Evolutionary conservation across 1,284 basidiomycete species (phyloP).

Genomic region (Apiotrichum mycotoxinovorans): DNA sequence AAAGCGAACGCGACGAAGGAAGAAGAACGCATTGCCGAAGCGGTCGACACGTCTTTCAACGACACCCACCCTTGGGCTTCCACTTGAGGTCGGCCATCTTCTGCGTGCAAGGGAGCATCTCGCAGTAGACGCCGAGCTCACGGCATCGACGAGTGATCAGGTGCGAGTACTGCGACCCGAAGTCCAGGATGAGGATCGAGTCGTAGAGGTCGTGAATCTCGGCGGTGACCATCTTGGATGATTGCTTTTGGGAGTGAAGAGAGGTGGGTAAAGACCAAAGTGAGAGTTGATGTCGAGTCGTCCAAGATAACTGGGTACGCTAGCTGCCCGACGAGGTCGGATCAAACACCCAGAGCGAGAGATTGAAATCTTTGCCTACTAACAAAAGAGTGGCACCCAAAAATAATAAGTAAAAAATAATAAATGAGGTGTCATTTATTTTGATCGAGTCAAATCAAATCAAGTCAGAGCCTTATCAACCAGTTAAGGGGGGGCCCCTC

Average conservation of each 20-base stretch:
- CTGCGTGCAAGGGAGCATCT: slow-evolving; percentile 95
- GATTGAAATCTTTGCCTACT: neutral
- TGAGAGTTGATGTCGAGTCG: neutral
- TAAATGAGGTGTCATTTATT: too few relatives aligned
- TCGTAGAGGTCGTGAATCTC: slow-evolving; percentile 92
- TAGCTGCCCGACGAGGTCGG: neutral
- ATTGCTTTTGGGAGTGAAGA: slow-evolving; percentile 4
- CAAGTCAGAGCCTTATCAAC: too few relatives aligned
- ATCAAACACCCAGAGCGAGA: neutral
- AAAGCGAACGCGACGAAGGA: neutral
- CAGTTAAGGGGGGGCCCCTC: too few relatives aligned
- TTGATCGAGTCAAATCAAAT: too few relatives aligned
- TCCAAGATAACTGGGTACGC: neutral
- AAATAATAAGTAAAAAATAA: too few relatives aligned
- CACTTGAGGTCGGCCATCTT: slow-evolving; percentile 85
- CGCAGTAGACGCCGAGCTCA: slow-evolving; percentile 94
- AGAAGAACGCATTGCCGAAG: too few relatives aligned
- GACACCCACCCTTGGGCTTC: slow-evolving; percentile 79
- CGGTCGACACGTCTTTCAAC: neutral
- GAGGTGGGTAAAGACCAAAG: neutral
- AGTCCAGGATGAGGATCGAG: slow-evolving; percentile 94
- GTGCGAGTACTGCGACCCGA: slow-evolving; percentile 98
- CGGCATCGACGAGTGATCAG: slow-evolving; percentile 97
- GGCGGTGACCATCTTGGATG: slow-evolving; percentile 32
- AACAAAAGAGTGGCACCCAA: too few relatives aligned